Base-by-base conservation (phyloP, 2,329 filamentous ascomycete genomes). In the Rhinocladiella mackenziei region DNA sequence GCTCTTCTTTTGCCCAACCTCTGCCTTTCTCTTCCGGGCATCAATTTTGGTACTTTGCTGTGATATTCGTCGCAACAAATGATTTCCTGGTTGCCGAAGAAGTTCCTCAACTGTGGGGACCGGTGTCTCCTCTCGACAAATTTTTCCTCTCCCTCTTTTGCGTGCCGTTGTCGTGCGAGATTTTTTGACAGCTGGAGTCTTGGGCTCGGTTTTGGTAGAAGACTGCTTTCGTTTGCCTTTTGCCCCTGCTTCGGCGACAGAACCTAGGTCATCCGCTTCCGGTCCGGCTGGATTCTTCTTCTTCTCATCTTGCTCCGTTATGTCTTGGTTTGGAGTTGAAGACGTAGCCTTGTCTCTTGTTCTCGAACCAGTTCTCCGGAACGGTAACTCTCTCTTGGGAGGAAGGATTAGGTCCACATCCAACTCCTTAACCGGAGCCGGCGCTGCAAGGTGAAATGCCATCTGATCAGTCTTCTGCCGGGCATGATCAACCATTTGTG, bases 341-440 rank as follows among this genome's bases (percentile, higher is more conserved):
- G 9, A 8, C 17, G 5, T 36, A 7, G 7, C 25, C 13, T n/a
- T 8, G 22, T n/a, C 19, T 20, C 22, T 39, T 9, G 19, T 13
- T 56, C 39, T 60, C 60, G 19, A 50, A 26, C 11, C 41, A 52
- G 14, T 57, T 56, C 42, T 59, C 18, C 57, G 40, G 43, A 71
- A 72, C 2, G 69, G 69, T 0, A 72, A 59, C 11, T 64, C 58
- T 48, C 69, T 52, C 47, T 61, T 68, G 14, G 69, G 69, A 11
- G 69, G 69, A n/a, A 71, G 56, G 39, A 10, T 22, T 8, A 48
- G 35, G 15, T 22, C 28, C 6, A 22, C 15, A 3, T 40, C 23
- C 14, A 36, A 19, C 14, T 23, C 13, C 6, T 22, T 15, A 5
- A 32, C n/a, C 17, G 25, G 20, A 4, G 15, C n/a, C 15, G 43